Conservation (phyloP, 331 rosid species). For the Malus hybrid region DNA sequence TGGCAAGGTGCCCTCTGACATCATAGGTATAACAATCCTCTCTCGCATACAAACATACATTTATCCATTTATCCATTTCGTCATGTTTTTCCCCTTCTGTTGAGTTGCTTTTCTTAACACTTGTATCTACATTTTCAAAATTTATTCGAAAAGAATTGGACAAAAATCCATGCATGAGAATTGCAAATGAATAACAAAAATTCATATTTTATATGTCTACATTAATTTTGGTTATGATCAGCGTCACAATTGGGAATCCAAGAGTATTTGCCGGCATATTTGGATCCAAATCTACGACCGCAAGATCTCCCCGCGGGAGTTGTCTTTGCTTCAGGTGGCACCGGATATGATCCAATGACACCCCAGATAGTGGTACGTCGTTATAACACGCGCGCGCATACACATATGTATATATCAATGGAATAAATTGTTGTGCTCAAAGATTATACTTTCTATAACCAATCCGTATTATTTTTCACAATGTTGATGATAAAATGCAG, state of each 20-base stretch:
- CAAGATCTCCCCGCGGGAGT: slow-evolving; percentile 58
- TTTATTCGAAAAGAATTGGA: background rate
- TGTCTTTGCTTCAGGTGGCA: slow-evolving; percentile 74
- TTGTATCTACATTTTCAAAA: no score
- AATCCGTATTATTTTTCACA: background rate
- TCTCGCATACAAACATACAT: background rate
- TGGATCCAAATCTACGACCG: slow-evolving; percentile 34
- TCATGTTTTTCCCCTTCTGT: no score
- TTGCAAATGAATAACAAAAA: no score
- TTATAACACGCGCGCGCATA: background rate
- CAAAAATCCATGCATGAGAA: background rate
- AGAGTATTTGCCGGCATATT: slow-evolving; percentile 58
- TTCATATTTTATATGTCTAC: background rate
- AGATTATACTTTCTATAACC: no score
- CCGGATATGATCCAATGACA: slow-evolving; percentile 72
- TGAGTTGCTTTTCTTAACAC: no score
- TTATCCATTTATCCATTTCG: background rate
- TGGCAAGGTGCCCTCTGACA: slow-evolving; percentile 53
- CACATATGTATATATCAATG: background rate
- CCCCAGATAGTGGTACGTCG: slow-evolving; percentile 39
- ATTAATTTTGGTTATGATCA: slow-evolving; percentile 11
- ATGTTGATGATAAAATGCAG: slow-evolving; percentile 16
- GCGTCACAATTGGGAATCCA: slow-evolving; percentile 61
- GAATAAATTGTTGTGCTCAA: background rate
- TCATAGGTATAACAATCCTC: slow-evolving; percentile 26